Base-by-base conservation (phyloP, 2,329 filamentous ascomycete genomes). In the Dothideomycetes sp. region DNA sequence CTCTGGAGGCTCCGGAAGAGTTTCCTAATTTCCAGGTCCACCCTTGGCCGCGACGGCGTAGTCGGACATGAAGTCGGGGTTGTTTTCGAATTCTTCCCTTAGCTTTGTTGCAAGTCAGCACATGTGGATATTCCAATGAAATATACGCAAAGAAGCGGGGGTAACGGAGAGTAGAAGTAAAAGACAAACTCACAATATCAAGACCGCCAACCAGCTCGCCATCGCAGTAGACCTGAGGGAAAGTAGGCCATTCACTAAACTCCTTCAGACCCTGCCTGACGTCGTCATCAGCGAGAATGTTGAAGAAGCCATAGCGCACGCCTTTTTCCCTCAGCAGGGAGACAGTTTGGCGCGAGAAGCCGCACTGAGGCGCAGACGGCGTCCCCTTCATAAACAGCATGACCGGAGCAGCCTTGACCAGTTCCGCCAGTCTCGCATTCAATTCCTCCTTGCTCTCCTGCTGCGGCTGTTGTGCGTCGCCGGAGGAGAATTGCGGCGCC, bases 311-410 rank as follows among this genome's bases (percentile, higher is more conserved):
- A 60, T 96, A 98, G 59, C 94, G 86, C 45, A 98, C 83, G 36
- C 82, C 82, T 57, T 86, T 81, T 64, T 96, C 89, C 38, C 91
- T 76, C 52, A 98, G 65, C 34, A 98, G 75, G 18, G 70, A 79
- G 32, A 98, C 91, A 33, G 94, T 68, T 65, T 95, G 87, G 50
- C 89, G 72, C 49, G 85, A 94, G 65, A 98, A 98, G 2, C 91
- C 87, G 55, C 88, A 94, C 62, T 94, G 84, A 1, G 87, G 87
- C 22, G 77, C 74, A 48, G 79, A 84, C 0, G 87, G 87, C 3
- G 85, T 93, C n/a, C 87, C 88, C 68, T 94, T 94, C 86, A 94
- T 94, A 64, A 98, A 98, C 19, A 98, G 70, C 91, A 98, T 98
- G 22, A 98, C 88, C 0, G 88, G 86, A 22, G 91, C 89, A 4